Evolutionary conservation across 495 filamentous ascomycete genomes (phyloP).

Genomic region (Tuber umbilicatum): DNA sequence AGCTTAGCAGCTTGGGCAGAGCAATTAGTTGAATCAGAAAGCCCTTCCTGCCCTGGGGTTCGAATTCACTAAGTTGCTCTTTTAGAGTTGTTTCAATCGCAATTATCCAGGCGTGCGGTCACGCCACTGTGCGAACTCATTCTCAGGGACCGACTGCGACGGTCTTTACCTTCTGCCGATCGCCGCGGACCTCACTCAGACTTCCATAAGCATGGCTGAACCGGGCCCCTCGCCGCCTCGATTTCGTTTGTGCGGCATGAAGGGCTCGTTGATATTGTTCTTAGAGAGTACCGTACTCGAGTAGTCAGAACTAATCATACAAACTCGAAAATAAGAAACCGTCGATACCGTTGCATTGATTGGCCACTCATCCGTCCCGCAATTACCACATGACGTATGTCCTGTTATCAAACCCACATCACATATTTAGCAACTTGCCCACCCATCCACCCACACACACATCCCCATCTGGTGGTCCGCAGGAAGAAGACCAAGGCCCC

Average conservation of each 20-base stretch:
- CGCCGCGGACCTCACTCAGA: background rate
- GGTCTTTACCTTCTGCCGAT: background rate
- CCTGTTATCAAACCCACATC: background rate
- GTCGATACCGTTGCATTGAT: too few relatives aligned
- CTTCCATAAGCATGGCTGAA: background rate
- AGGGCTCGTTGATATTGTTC: background rate
- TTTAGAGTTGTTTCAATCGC: background rate
- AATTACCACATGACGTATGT: background rate
- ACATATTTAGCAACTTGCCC: background rate
- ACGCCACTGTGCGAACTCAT: background rate
- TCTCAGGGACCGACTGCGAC: background rate
- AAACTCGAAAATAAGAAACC: too few relatives aligned
- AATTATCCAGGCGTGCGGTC: background rate
- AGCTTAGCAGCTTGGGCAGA: background rate
- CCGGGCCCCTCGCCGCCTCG: background rate
- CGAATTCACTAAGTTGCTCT: background rate
- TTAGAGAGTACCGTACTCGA: background rate
- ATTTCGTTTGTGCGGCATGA: background rate
- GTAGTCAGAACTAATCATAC: too few relatives aligned
- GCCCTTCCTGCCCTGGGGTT: too few relatives aligned
- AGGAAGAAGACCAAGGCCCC: background rate
- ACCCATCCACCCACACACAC: background rate
- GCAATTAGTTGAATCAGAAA: background rate
- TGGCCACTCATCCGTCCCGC: background rate
- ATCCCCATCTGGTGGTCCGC: background rate